These are phyloP conservation scores for Magnaporthiopsis rhizophila DNA, from an alignment of 2,329 filamentous ascomycete species.

Conservation along the genomic window DNA sequence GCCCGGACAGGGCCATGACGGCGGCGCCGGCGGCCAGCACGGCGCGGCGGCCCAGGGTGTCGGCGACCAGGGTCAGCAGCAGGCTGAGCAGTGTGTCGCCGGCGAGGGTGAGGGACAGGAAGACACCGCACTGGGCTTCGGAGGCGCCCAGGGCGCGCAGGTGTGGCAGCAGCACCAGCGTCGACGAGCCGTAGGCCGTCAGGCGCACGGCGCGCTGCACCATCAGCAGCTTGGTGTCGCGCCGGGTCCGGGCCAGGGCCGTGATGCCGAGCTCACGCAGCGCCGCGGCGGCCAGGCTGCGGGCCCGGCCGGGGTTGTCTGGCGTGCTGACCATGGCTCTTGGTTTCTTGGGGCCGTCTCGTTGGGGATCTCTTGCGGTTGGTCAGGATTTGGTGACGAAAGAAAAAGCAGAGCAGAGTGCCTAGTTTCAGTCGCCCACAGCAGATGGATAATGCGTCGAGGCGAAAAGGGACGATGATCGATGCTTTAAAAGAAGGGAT, in stretches of 20 bases:
- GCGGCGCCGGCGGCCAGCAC: constrained; percentile 46
- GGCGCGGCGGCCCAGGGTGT: constrained; percentile 41
- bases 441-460: too few species aligned
- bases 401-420: too few species aligned
- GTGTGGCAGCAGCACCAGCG: constrained; percentile 49
- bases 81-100: constrained; percentile 54
- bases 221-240: constrained; percentile 50
- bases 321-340: background rate
- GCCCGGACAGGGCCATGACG: constrained; percentile 48
- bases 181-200: constrained; percentile 54
- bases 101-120: constrained; percentile 56
- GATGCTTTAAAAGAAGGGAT: too few species aligned
- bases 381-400: too few species aligned
- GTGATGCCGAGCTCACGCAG: constrained; percentile 34
- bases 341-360: background rate
- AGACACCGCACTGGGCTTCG: constrained; percentile 47
- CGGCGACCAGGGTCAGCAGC: constrained; percentile 49
- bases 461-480: too few species aligned
- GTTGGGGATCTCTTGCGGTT: too few species aligned
- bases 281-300: background rate
- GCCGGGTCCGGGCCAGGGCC: constrained; percentile 30
- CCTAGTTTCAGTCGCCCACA: too few species aligned
- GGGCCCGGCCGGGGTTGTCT: background rate
- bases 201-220: constrained; percentile 52
- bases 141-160: constrained; percentile 42